These are phyloP conservation scores for Sporothrix luriei DNA, from an alignment of 2,329 filamentous ascomycete species.

Conservation along the genomic window DNA sequence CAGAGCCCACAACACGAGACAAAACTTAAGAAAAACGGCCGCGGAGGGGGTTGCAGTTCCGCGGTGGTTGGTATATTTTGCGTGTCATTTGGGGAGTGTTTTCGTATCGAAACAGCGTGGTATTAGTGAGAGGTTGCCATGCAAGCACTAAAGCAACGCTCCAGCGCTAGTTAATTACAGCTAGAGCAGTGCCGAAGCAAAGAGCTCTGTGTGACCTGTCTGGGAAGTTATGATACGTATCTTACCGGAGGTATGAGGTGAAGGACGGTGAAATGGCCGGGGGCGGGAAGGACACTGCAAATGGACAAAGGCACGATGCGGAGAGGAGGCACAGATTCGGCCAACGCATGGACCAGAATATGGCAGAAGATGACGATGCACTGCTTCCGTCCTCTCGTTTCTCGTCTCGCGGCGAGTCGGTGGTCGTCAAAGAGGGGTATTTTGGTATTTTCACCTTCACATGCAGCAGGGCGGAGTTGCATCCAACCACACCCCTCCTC, in stretches of 20 bases:
- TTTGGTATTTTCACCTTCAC: slow-evolving; percentile 20
- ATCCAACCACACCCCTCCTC: slow-evolving; percentile 19
- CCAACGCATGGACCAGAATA: slow-evolving; percentile 9
- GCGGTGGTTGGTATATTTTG: slow-evolving; percentile 3
- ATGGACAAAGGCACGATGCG: not conserved
- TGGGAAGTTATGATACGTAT: slow-evolving; percentile 8
- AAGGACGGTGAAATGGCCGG: not conserved
- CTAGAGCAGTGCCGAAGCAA: slow-evolving; percentile 21
- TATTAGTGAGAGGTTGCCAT: not conserved
- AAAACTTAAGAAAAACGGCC: not conserved
- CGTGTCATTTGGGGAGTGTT: not conserved
- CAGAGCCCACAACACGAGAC: slow-evolving; percentile 17
- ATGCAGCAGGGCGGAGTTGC: slow-evolving; percentile 20
- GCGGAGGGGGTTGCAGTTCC: not conserved
- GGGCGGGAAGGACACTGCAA: not conserved
- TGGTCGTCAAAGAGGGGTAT: slow-evolving; percentile 18
- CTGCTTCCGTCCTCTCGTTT: not conserved
- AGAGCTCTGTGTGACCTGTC: not conserved
- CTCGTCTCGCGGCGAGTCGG: not conserved
- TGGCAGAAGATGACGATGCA: slow-evolving; percentile 22
- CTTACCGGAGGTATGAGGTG: not conserved
- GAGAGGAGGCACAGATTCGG: not conserved
- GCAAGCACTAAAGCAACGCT: not conserved
- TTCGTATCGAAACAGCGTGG: slow-evolving; percentile 10
- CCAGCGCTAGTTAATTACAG: slow-evolving; percentile 10